Percentiles rank a stretch among this genome's conserved stretches.
Conservation (phyloP, 768 basidiomycete species). For the Lentinula sp. region DNA sequence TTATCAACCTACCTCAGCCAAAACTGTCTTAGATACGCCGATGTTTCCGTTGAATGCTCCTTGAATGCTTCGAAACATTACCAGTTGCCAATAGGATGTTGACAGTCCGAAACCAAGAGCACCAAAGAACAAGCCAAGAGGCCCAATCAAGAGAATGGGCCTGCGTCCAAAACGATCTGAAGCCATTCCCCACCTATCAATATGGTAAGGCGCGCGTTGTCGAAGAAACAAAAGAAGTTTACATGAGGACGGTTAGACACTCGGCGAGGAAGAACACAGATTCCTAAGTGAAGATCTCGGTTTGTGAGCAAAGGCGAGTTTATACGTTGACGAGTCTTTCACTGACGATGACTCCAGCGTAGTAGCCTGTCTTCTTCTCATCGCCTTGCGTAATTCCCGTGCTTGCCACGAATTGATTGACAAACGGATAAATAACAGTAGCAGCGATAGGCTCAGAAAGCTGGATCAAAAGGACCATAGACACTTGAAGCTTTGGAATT, state of each 20-base stretch:
- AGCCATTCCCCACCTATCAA: conserved; percentile 18
- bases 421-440: conserved; percentile 19
- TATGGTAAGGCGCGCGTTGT: not conserved
- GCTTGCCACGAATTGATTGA: conserved; percentile 11
- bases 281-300: conserved; percentile 13
- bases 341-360: conserved; percentile 16
- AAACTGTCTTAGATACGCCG: conserved; percentile 17
- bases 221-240: not conserved
- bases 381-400: conserved; percentile 13
- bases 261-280: conserved; percentile 24
- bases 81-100: conserved; percentile 9
- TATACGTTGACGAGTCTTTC: not conserved
- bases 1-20: conserved; percentile 20
- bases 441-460: conserved; percentile 25
- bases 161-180: conserved; percentile 24
- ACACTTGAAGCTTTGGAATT: conserved; percentile 32
- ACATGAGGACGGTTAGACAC: conserved; percentile 14
- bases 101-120: conserved; percentile 21
- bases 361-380: conserved; percentile 15
- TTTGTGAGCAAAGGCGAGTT: not conserved
- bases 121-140: conserved; percentile 20
- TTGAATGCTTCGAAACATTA: conserved; percentile 18
- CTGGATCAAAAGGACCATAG: conserved; percentile 28
- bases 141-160: conserved; percentile 23
- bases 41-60: conserved; percentile 27